These are phyloP conservation scores for Penicillium sumatraense DNA, from an alignment of 2,329 filamentous ascomycete species.

Conservation along the genomic window DNA sequence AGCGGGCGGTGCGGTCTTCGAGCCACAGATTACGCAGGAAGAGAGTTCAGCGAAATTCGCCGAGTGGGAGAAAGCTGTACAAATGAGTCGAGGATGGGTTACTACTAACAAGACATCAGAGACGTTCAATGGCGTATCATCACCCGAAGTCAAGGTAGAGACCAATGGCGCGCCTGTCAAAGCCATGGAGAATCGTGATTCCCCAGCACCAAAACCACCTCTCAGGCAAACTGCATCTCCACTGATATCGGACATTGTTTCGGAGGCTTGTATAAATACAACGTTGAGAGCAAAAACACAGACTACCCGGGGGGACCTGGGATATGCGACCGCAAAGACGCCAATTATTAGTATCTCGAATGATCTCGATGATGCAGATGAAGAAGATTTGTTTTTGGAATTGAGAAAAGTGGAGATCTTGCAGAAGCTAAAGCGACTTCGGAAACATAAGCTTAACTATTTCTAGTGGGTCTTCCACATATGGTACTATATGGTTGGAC, in stretches of 20 bases:
- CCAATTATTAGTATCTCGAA: slow-evolving; percentile 26
- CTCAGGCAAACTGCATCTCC: neutral
- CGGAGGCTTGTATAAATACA: slow-evolving; percentile 1
- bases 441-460: slow-evolving; percentile 27
- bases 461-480: slow-evolving; percentile 5
- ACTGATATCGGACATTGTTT: slow-evolving; percentile 15
- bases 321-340: slow-evolving; percentile 14
- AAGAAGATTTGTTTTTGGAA: slow-evolving; percentile 42
- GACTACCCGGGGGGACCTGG: slow-evolving; percentile 21
- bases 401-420: slow-evolving; percentile 41
- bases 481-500: neutral
- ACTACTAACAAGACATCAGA: slow-evolving; percentile 4
- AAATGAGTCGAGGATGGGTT: slow-evolving; percentile 74
- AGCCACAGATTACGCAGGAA: slow-evolving; percentile 61
- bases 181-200: neutral
- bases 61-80: slow-evolving; percentile 74
- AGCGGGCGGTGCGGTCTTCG: slow-evolving; percentile 70
- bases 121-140: neutral
- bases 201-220: neutral
- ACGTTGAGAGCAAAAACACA: slow-evolving; percentile 11
- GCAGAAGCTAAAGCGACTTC: slow-evolving; percentile 37
- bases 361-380: slow-evolving; percentile 39
- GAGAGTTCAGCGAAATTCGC: slow-evolving; percentile 65
- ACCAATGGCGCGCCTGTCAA: neutral
- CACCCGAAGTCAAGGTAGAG: neutral